Conservation (phyloP, 306 rosid species). For the Hippophae rhamnoides region DNA sequence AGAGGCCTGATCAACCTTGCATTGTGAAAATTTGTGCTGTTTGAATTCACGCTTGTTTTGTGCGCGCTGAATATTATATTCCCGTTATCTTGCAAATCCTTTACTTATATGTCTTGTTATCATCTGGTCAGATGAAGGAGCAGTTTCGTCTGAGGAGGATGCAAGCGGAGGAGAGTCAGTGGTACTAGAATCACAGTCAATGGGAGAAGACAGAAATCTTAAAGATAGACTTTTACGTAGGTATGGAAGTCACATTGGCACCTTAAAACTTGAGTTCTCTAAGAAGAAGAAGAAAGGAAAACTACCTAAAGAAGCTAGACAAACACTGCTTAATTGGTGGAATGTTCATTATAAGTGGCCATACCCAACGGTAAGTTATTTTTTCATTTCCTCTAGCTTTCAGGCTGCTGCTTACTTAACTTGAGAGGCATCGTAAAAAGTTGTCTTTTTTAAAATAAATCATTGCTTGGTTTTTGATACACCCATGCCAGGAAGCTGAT, state of each 20-base stretch:
- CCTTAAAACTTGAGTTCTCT: conserved; percentile 54
- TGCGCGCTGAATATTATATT: too few species aligned
- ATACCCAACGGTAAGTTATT: conserved; percentile 56
- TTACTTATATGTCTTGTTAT: too few species aligned
- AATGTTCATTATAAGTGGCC: conserved; percentile 71
- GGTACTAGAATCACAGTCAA: conserved; percentile 10
- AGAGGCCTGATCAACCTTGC: too few species aligned
- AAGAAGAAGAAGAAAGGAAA: conserved; percentile 55
- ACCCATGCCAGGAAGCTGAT: conserved; percentile 42
- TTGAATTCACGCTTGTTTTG: too few species aligned
- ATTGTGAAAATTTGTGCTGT: too few species aligned
- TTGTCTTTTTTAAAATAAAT: too few species aligned
- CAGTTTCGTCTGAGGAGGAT: conserved; percentile 38
- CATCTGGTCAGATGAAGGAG: conserved; percentile 23
- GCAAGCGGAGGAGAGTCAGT: conserved; percentile 33
- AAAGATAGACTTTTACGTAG: conserved; percentile 52
- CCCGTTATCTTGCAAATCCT: too few species aligned
- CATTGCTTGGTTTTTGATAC: neutral
- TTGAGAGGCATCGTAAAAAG: neutral
- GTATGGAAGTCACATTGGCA: conserved; percentile 52
- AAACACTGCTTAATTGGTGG: conserved; percentile 70
- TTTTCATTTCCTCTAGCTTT: neutral
- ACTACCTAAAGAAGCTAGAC: conserved; percentile 63
- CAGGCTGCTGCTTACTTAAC: neutral
- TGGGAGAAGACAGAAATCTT: conserved; percentile 38